phyloP scores from a whole-genome alignment of 331 rosid species.

The Erythrophleum ivorense region DNA sequence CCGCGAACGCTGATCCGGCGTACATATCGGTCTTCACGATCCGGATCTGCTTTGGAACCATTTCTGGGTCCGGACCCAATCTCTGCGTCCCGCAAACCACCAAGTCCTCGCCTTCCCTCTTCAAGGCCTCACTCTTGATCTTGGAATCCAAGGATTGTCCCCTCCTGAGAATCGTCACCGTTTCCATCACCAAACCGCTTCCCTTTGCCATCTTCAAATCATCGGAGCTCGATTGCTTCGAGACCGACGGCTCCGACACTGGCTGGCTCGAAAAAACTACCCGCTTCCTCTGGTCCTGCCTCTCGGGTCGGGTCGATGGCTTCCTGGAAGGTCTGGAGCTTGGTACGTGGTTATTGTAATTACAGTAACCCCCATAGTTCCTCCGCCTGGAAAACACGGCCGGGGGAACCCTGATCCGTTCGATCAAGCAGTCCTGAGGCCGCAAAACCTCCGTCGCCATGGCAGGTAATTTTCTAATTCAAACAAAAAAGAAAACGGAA shows the following conservation, averaged over 20 bases:
- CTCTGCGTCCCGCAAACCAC: conserved; percentile 59
- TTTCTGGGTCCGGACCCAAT: conserved; percentile 63
- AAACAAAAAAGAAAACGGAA: not conserved
- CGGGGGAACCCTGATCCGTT: conserved; percentile 53
- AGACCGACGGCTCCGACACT: conserved; percentile 39
- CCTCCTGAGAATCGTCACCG: conserved; percentile 73
- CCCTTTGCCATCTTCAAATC: conserved; percentile 53
- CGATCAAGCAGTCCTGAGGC: conserved; percentile 73
- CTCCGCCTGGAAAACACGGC: conserved; percentile 59
- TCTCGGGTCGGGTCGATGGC: conserved; percentile 49
- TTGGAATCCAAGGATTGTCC: conserved; percentile 78
- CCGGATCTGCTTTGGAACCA: conserved; percentile 55
- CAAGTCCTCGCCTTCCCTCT: conserved; percentile 53
- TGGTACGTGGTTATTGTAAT: not conserved
- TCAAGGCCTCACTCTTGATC: conserved; percentile 50
- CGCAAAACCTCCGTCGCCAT: conserved; percentile 88
- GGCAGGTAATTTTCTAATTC: not conserved
- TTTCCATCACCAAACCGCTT: conserved; percentile 57
- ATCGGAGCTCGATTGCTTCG: conserved; percentile 56
- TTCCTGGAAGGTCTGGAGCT: conserved; percentile 55
- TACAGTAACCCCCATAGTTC: conserved; percentile 19
- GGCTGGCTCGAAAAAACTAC: conserved; percentile 19
- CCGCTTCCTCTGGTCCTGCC: conserved; percentile 47
- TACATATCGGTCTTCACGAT: conserved; percentile 53
- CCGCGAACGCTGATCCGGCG: conserved; percentile 89